Percentiles rank a stretch among this genome's conserved stretches.
Conservation (phyloP, 257 asterid species). For the Forsythia suspensa region DNA sequence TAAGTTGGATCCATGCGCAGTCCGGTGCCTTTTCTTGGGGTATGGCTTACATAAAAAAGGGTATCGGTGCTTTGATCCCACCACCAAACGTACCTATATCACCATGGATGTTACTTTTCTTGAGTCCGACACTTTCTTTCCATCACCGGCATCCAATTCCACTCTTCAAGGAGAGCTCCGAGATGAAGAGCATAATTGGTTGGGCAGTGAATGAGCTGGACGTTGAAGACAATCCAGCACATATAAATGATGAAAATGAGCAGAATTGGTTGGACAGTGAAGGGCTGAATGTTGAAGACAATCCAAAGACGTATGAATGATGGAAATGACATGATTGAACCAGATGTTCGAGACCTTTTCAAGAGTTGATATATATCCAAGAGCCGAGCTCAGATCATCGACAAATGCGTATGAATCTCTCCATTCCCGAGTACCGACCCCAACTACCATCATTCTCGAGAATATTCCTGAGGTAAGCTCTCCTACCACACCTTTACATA, state of each 20-base stretch:
- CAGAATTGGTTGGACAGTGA: background rate
- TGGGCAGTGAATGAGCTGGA: too few species aligned
- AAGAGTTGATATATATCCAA: too few species aligned
- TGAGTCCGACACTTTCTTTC: background rate
- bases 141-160: background rate
- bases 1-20: background rate
- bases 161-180: background rate
- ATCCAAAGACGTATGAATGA: too few species aligned
- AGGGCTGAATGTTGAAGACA: too few species aligned
- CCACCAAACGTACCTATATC: background rate
- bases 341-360: too few species aligned
- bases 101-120: slow-evolving; percentile 4
- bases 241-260: too few species aligned
- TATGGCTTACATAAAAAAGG: slow-evolving; percentile 2
- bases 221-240: background rate
- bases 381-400: too few species aligned
- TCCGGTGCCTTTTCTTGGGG: background rate
- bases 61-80: background rate
- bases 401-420: background rate
- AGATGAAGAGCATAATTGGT: background rate
- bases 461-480: background rate
- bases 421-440: background rate
- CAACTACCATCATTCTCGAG: background rate
- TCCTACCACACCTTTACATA: background rate
- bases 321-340: too few species aligned